Evolutionary conservation across 78 protist species (phyloP), one percentile per base, ranked within the genome.

Genomic region (Pelomyxa schiedti): DNA sequence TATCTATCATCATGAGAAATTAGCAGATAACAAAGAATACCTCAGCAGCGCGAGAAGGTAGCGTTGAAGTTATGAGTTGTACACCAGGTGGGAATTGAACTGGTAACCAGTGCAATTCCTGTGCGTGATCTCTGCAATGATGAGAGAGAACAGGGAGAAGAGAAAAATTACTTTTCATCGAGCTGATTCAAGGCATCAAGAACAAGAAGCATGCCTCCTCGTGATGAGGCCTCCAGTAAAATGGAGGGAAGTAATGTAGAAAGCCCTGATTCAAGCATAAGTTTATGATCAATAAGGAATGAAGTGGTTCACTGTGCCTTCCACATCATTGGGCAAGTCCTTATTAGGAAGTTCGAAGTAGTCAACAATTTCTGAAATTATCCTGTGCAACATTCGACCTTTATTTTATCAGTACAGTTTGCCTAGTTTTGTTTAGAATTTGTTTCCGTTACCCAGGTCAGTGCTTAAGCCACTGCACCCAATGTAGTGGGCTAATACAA

Each of bases 401-500:
- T n/a, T n/a, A n/a, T n/a, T n/a, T n/a, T n/a, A n/a, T n/a, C n/a
- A n/a, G n/a, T n/a, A n/a, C n/a, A n/a, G n/a, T n/a, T n/a, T n/a
- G n/a, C n/a, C n/a, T n/a, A n/a, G n/a, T n/a, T n/a, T n/a, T n/a
- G n/a, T n/a, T n/a, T n/a, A n/a, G n/a, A n/a, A n/a, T n/a, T n/a
- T n/a, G n/a, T n/a, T n/a, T n/a, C n/a, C n/a, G 29, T n/a, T 29
- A 9, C 70, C 70, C 24, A 66, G 70, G 37, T 66, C 70, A 22
- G 70, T 9, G 37, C 70, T 66, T 9, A n/a, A n/a, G n/a, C 64
- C 70, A 9, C 64, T 66, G 37, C 70, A 30, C n/a, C 70, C 70
- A 9, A 66, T 66, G 37, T 66, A 66, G 37, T 66, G 70, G 64
- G 70, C 70, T 9, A 66, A 36, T 9, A 66, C 70, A 66, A 66